A percentile compares a stretch with the other conserved stretches of the same genome.
Conservation (phyloP, 352 stramenopile genomes). For the Pythium sukuiense region DNA sequence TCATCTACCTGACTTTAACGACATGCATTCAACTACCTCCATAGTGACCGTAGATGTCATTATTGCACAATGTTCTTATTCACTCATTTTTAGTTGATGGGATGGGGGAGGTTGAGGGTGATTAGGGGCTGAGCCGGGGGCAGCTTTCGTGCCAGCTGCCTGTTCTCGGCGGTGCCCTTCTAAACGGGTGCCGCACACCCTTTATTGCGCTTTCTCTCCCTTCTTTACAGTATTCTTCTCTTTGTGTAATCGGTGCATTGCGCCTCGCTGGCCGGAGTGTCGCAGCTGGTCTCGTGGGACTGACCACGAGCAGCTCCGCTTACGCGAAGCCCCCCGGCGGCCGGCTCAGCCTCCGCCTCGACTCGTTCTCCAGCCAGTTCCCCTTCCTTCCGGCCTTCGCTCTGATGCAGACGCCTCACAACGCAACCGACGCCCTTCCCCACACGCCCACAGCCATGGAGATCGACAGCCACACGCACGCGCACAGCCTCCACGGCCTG, state of each 20-base stretch:
- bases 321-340: not conserved
- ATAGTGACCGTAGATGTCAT: not conserved
- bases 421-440: not conserved
- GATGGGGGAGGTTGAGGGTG: conserved; percentile 8
- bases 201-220: not conserved
- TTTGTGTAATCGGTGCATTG: not conserved
- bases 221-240: not conserved
- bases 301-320: not conserved
- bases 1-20: not conserved
- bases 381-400: not conserved
- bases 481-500: conserved; percentile 18
- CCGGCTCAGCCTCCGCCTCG: not conserved
- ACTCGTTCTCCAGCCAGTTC: not conserved
- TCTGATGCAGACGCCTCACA: not conserved
- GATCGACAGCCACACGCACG: conserved; percentile 10
- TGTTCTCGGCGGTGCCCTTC: not conserved
- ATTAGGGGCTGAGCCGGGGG: conserved; percentile 21
- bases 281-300: not conserved
- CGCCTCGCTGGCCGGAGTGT: not conserved
- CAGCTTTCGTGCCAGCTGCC: not conserved
- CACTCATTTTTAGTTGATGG: conserved; percentile 22
- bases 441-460: conserved; percentile 8
- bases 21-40: not conserved
- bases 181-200: not conserved
- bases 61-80: conserved; percentile 7